Percentiles rank a stretch among this genome's conserved stretches.
Evolutionary conservation across 2,329 filamentous ascomycete species (phyloP).

Genomic region (Botrytis paeoniae): DNA sequence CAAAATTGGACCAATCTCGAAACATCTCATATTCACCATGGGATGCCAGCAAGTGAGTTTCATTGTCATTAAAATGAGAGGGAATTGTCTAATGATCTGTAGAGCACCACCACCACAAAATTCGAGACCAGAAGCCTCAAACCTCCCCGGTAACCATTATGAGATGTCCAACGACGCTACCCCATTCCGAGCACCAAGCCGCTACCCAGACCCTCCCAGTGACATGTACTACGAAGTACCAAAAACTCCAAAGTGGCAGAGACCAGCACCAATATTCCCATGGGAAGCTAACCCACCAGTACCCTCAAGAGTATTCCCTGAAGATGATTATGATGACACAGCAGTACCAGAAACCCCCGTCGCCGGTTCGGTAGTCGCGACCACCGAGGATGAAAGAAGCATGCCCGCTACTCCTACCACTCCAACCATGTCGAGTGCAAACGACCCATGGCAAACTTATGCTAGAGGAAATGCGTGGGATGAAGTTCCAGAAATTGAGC

Average conservation of each 20-base stretch:
- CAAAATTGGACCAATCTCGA: slow-evolving; percentile 24
- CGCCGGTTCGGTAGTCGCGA: slow-evolving; percentile 41
- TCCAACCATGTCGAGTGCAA: slow-evolving; percentile 46
- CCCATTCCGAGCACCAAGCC: slow-evolving; percentile 72
- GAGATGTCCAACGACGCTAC: slow-evolving; percentile 74
- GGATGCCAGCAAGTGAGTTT: slow-evolving; percentile 50
- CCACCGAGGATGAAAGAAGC: slow-evolving; percentile 43
- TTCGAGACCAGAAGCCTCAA: slow-evolving; percentile 79
- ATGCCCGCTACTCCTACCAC: slow-evolving; percentile 46
- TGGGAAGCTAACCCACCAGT: slow-evolving; percentile 74
- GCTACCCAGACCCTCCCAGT: slow-evolving; percentile 78
- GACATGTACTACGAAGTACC: slow-evolving; percentile 89
- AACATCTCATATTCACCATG: slow-evolving; percentile 35
- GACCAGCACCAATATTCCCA: slow-evolving; percentile 74
- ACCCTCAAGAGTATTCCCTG: slow-evolving; percentile 62
- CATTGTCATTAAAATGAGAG: slow-evolving; percentile 36
- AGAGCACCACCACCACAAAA: slow-evolving; percentile 54
- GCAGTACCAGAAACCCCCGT: slow-evolving; percentile 27
- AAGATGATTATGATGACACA: slow-evolving; percentile 44
- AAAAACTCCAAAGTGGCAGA: slow-evolving; percentile 56
- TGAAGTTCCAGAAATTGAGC: slow-evolving; percentile 79
- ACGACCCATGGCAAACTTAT: slow-evolving; percentile 70
- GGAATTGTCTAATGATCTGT: slow-evolving; percentile 24
- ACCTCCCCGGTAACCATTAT: slow-evolving; percentile 77
- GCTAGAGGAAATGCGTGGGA: slow-evolving; percentile 90